phyloP scores from a whole-genome alignment of 2,329 filamentous ascomycete species.

The Stagonosporopsis tanaceti region DNA sequence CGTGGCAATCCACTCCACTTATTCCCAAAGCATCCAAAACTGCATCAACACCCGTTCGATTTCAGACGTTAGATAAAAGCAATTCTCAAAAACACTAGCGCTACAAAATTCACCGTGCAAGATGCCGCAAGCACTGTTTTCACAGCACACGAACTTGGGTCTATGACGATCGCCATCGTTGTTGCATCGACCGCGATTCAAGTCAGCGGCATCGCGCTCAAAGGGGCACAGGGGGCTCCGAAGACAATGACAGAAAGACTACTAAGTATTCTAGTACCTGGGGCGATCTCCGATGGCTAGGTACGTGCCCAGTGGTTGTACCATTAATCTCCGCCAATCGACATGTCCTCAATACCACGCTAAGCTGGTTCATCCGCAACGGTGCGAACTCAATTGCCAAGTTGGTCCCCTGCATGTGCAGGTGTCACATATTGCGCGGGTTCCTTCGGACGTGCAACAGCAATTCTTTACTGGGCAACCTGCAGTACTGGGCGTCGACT shows the following conservation, averaged over 20 bases:
- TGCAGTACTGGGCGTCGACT: not conserved
- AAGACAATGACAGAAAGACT: not conserved
- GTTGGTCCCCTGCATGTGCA: slow-evolving; percentile 1
- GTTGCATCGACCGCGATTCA: not conserved
- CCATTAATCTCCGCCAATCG: not conserved
- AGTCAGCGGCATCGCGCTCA: not conserved
- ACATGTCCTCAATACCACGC: not conserved
- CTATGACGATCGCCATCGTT: too few species aligned
- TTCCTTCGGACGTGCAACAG: not conserved
- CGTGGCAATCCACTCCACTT: slow-evolving; percentile 1
- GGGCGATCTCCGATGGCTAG: too few species aligned
- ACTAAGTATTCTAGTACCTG: not conserved
- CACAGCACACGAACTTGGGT: too few species aligned
- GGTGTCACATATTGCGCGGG: not conserved
- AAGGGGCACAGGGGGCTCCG: not conserved
- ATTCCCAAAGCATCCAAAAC: not conserved
- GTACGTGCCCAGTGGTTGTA: not conserved
- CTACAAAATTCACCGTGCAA: not conserved
- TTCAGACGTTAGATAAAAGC: slow-evolving; percentile 12
- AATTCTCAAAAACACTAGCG: not conserved
- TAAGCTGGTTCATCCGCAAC: slow-evolving; percentile 2
- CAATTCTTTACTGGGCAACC: not conserved
- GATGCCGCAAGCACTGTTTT: too few species aligned
- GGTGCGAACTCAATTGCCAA: slow-evolving; percentile 2
- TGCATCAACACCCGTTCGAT: slow-evolving; percentile 5